Evolutionary conservation across 257 asterid genomes (phyloP).

Genomic region (Nicotiana noctiflora): DNA sequence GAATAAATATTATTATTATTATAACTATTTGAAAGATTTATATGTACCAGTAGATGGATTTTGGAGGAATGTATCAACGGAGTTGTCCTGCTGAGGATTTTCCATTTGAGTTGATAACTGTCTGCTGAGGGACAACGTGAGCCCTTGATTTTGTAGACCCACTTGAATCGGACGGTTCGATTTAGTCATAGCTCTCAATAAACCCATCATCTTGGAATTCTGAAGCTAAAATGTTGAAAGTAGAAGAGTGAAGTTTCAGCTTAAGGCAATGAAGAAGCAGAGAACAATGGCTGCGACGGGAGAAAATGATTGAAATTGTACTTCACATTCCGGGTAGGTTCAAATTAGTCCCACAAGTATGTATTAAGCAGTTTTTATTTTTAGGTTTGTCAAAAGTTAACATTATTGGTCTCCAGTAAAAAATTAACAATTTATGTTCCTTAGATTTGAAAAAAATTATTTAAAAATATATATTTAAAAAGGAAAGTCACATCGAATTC

Average conservation of each 20-base stretch:
- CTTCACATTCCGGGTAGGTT: too few relatives aligned
- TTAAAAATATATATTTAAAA: too few relatives aligned
- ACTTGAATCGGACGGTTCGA: constrained; percentile 12
- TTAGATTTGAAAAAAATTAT: too few relatives aligned
- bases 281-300: not conserved
- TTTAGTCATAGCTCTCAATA: not conserved
- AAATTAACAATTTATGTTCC: too few relatives aligned
- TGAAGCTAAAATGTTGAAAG: not conserved
- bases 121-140: not conserved
- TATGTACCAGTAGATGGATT: constrained; percentile 6
- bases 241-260: not conserved
- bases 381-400: too few relatives aligned
- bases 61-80: constrained; percentile 5
- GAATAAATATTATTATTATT: not conserved
- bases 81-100: not conserved
- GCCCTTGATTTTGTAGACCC: constrained; percentile 4
- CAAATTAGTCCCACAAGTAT: too few relatives aligned
- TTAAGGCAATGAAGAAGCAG: not conserved
- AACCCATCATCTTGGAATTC: constrained; percentile 9
- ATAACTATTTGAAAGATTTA: not conserved
- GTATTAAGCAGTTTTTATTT: too few relatives aligned
- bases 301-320: too few relatives aligned
- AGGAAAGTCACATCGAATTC: too few relatives aligned
- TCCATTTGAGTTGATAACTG: constrained; percentile 12
- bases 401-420: too few relatives aligned